A percentile compares a stretch with the other conserved stretches of the same genome.
These are phyloP conservation scores for Neospora caninum DNA, from an alignment of 169 alveolate genomes.

Conservation along the genomic window DNA sequence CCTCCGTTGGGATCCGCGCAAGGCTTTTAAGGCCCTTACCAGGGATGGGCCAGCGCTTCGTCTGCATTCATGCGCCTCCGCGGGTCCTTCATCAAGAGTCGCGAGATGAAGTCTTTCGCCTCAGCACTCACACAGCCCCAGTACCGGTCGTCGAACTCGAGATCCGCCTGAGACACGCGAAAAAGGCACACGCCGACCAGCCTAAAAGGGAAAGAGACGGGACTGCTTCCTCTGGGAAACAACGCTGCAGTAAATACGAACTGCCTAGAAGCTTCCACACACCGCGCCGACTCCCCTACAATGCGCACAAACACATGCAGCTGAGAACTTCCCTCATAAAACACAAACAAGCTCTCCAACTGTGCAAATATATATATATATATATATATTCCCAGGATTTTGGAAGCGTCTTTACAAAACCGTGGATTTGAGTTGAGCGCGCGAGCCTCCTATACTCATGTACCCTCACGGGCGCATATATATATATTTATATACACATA, in stretches of 20 bases:
- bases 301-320: too few relatives aligned
- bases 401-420: too few relatives aligned
- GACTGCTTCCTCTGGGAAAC: neutral
- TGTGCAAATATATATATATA: too few relatives aligned
- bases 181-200: neutral
- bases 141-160: conserved; percentile 74
- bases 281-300: too few relatives aligned
- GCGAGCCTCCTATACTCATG: too few relatives aligned
- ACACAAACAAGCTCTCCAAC: too few relatives aligned
- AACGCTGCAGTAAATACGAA: neutral
- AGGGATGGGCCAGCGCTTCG: conserved; percentile 74
- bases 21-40: conserved; percentile 47
- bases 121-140: conserved; percentile 72
- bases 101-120: conserved; percentile 70
- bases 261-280: neutral
- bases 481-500: too few relatives aligned
- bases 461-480: too few relatives aligned
- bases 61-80: conserved; percentile 66
- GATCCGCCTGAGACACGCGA: conserved; percentile 50
- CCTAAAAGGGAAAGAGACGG: conserved; percentile 21
- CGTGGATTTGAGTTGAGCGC: too few relatives aligned
- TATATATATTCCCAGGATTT: too few relatives aligned
- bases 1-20: neutral
- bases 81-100: conserved; percentile 67
- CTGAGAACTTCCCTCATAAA: too few relatives aligned